Percentiles rank a stretch among this genome's conserved stretches.
phyloP scores from a whole-genome alignment of 805 yeast species.

The Suhomyces canberraensis region DNA sequence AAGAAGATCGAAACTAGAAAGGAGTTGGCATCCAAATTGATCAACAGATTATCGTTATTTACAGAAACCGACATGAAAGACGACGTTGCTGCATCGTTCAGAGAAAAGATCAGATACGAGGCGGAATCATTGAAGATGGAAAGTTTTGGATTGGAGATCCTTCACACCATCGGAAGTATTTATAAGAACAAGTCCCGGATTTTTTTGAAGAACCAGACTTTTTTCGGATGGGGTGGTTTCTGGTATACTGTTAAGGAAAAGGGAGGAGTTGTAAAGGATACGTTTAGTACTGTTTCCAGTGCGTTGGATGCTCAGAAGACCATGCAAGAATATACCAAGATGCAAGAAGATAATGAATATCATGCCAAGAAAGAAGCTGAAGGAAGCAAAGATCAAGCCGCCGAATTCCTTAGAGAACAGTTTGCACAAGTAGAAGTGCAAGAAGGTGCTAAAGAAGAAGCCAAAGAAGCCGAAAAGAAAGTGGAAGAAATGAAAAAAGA shows the following conservation, averaged over 20 bases:
- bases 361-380: constrained; percentile 37
- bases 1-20: constrained; percentile 66
- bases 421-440: constrained; percentile 9
- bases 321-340: constrained; percentile 65
- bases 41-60: constrained; percentile 41
- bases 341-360: constrained; percentile 55
- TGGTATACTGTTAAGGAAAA: constrained; percentile 71
- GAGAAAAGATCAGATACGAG: constrained; percentile 67
- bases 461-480: constrained; percentile 5
- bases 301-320: constrained; percentile 80
- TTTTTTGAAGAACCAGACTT: constrained; percentile 59
- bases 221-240: constrained; percentile 64
- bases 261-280: constrained; percentile 69
- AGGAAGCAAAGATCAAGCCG: constrained; percentile 16
- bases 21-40: constrained; percentile 56
- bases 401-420: constrained; percentile 14
- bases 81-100: constrained; percentile 49
- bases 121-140: constrained; percentile 81
- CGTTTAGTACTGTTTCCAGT: constrained; percentile 64
- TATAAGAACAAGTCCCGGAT: constrained; percentile 64
- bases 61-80: constrained; percentile 44
- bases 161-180: constrained; percentile 70
- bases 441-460: constrained; percentile 9
- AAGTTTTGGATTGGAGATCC: constrained; percentile 78
- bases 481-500: constrained; percentile 13